These are phyloP conservation scores for Phytopythium montanum DNA, from an alignment of 352 stramenopile species.

Conservation along the genomic window DNA sequence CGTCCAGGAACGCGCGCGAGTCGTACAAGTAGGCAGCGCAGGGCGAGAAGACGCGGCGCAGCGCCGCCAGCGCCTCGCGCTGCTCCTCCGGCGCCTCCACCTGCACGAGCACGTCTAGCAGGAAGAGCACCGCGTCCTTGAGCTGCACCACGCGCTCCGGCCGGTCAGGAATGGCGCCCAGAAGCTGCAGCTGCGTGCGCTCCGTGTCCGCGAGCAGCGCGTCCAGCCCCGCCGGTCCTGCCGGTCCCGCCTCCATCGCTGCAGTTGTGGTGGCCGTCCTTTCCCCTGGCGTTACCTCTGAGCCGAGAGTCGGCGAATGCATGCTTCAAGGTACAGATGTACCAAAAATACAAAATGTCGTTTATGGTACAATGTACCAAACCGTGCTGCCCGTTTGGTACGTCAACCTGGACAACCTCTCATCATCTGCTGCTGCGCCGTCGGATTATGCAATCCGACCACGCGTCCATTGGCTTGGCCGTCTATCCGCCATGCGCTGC, in stretches of 20 bases:
- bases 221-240: slow-evolving; percentile 12
- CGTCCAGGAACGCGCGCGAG: slow-evolving; percentile 27
- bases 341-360: neutral
- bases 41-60: slow-evolving; percentile 33
- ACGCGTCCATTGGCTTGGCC: neutral
- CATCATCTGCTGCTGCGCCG: neutral
- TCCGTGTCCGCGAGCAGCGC: slow-evolving; percentile 39
- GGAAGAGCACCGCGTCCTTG: slow-evolving; percentile 42
- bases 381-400: no score
- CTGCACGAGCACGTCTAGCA: slow-evolving; percentile 44
- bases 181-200: slow-evolving; percentile 28
- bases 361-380: no score
- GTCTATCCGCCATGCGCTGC: neutral
- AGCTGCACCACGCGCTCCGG: slow-evolving; percentile 21
- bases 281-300: neutral
- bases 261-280: neutral
- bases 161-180: slow-evolving; percentile 21
- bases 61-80: slow-evolving; percentile 30
- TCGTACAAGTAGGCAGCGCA: slow-evolving; percentile 40
- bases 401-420: no score
- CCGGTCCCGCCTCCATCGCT: neutral
- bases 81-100: slow-evolving; percentile 18
- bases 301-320: neutral
- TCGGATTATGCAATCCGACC: neutral
- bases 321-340: neutral